phyloP scores from a whole-genome alignment of 768 basidiomycete genomes.

The Calocybe indica region DNA sequence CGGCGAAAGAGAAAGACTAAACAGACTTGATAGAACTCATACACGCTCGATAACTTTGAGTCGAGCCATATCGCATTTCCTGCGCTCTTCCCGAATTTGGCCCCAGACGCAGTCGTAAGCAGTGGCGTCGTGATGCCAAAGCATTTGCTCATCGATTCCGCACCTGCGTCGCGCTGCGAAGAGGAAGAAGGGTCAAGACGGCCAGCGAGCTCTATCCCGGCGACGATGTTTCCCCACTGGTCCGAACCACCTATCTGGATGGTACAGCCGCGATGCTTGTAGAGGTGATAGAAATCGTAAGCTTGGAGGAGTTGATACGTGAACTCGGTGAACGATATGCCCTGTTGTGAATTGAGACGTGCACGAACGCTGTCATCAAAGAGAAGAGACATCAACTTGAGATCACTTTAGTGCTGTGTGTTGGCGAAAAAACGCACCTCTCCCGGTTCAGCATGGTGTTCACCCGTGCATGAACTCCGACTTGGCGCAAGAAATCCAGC shows the following conservation, averaged over 20 bases:
- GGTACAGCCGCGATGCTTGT: constrained; percentile 59
- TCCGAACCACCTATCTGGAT: constrained; percentile 96
- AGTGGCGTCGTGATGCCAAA: constrained; percentile 94
- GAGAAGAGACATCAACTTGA: neutral
- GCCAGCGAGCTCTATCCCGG: constrained; percentile 87
- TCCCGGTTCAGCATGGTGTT: constrained; percentile 89
- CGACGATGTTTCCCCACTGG: constrained; percentile 97
- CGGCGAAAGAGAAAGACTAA: neutral
- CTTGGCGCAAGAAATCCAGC: constrained; percentile 78
- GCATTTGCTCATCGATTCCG: constrained; percentile 29
- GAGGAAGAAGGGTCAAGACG: constrained; percentile 28
- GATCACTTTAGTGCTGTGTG: no score
- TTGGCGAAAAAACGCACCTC: constrained; percentile 45
- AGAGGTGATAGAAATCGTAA: constrained; percentile 84
- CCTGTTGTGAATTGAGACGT: constrained; percentile 72
- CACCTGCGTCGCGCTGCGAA: constrained; percentile 4
- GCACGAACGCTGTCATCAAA: constrained; percentile 60
- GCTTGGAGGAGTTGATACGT: constrained; percentile 96
- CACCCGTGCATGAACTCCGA: constrained; percentile 76
- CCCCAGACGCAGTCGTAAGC: constrained; percentile 81
- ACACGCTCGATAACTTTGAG: constrained; percentile 67
- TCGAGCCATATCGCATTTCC: constrained; percentile 96
- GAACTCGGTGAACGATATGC: constrained; percentile 98
- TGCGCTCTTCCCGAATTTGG: constrained; percentile 96
- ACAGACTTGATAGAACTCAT: constrained; percentile 91